phyloP scores from a whole-genome alignment of 345 rosid species.

The Populus alba region DNA sequence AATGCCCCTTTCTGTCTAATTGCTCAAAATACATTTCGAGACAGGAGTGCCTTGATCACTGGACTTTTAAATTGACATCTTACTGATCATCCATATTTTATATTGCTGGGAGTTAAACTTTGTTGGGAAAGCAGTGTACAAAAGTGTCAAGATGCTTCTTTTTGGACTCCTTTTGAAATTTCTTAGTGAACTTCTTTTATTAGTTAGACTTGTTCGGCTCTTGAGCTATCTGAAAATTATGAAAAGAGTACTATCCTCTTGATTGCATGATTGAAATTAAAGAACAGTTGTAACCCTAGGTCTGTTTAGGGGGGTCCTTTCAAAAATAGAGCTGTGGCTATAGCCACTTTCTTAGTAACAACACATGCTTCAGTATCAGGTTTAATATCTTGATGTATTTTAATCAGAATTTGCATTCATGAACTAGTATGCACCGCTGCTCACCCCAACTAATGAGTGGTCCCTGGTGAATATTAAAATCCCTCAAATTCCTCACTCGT shows the following conservation, averaged over 20 bases:
- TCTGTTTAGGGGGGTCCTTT: conserved; percentile 29
- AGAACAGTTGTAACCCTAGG: conserved; percentile 11
- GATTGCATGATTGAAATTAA: conserved; percentile 51
- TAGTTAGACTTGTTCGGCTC: conserved; percentile 13
- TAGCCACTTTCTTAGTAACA: not conserved
- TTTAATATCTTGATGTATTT: not conserved
- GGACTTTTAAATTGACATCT: not conserved
- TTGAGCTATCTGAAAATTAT: conserved; percentile 10
- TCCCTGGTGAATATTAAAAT: conserved; percentile 16
- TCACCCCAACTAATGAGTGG: conserved; percentile 23
- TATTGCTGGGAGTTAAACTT: conserved; percentile 6
- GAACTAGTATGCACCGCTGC: not conserved
- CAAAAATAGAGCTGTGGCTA: conserved; percentile 9
- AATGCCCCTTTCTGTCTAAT: not conserved
- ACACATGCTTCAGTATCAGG: conserved; percentile 13
- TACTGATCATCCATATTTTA: conserved; percentile 7
- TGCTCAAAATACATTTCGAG: not conserved
- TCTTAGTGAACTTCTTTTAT: conserved; percentile 10
- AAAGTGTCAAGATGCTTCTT: conserved; percentile 38
- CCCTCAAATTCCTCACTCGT: conserved; percentile 20
- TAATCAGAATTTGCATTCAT: not conserved
- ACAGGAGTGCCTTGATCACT: not conserved
- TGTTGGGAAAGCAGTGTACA: conserved; percentile 52
- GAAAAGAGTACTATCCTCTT: conserved; percentile 36
- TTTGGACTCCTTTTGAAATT: conserved; percentile 25